phyloP scores from a whole-genome alignment of 345 rosid species.

The Balakata baccata region DNA sequence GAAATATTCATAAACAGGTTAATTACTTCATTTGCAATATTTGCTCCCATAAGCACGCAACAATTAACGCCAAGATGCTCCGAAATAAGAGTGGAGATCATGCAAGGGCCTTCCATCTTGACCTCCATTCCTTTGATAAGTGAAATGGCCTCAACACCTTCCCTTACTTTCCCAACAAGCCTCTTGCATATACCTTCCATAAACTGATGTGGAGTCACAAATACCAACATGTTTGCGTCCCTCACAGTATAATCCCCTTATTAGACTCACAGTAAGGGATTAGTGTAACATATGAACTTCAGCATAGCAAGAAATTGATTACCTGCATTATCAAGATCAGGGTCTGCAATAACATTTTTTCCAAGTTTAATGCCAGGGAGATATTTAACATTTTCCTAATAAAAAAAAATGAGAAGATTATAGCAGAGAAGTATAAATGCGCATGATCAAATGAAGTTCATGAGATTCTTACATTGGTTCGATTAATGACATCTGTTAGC shows the following conservation, averaged over 20 bases:
- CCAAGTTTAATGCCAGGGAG: slow-evolving; percentile 93
- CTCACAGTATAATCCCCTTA: slow-evolving; percentile 45
- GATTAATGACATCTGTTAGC: slow-evolving; percentile 82
- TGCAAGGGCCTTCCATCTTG: slow-evolving; percentile 87
- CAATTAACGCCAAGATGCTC: slow-evolving; percentile 68
- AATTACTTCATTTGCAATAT: slow-evolving; percentile 87
- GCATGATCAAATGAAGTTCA: neutral
- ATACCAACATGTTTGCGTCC: slow-evolving; percentile 87
- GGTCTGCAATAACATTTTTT: slow-evolving; percentile 75
- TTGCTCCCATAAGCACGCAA: slow-evolving; percentile 94
- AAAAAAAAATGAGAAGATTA: slow-evolving; percentile 3
- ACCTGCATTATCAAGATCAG: slow-evolving; percentile 90
- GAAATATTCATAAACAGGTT: slow-evolving; percentile 3
- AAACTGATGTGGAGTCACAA: slow-evolving; percentile 93
- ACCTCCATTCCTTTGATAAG: slow-evolving; percentile 97
- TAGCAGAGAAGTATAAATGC: neutral
- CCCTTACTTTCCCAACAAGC: slow-evolving; percentile 59
- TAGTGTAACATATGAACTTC: neutral
- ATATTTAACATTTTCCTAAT: slow-evolving; percentile 81
- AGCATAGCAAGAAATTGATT: slow-evolving; percentile 19
- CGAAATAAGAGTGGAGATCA: slow-evolving; percentile 82
- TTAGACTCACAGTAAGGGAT: neutral
- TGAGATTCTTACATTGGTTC: slow-evolving; percentile 56
- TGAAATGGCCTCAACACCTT: slow-evolving; percentile 73
- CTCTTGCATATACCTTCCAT: slow-evolving; percentile 84